These are phyloP conservation scores for Quercus lobata DNA, from an alignment of 331 rosid genomes.

Conservation along the genomic window DNA sequence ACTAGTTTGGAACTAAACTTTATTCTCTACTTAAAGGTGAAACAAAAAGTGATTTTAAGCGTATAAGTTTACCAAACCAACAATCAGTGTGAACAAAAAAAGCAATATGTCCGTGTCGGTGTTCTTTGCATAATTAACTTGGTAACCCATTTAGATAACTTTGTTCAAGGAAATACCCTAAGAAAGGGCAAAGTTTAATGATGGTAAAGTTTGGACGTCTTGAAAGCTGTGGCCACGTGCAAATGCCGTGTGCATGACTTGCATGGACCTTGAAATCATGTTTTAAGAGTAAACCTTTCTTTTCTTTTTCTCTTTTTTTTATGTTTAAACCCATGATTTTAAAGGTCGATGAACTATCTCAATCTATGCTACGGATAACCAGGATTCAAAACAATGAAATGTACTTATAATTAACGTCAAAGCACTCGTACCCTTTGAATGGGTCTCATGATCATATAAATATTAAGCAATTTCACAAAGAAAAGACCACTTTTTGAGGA, in stretches of 20 bases:
- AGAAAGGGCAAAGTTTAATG: background rate
- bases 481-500: background rate
- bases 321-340: no score
- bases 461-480: background rate
- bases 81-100: no score
- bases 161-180: background rate
- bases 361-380: background rate
- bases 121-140: background rate
- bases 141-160: background rate
- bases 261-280: background rate
- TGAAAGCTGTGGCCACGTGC: slow-evolving; percentile 1
- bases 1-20: no score
- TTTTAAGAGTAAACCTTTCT: background rate
- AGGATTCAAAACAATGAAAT: background rate
- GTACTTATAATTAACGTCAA: background rate
- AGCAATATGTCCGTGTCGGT: no score
- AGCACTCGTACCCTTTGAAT: background rate
- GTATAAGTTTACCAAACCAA: no score
- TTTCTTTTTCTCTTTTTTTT: no score
- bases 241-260: background rate
- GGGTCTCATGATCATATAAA: background rate
- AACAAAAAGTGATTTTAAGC: no score
- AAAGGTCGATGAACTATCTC: no score
- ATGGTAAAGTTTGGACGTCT: background rate
- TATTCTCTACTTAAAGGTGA: no score